Base-by-base conservation (phyloP, 371 early-diverging fungal species). In the Mucor sp. region DNA sequence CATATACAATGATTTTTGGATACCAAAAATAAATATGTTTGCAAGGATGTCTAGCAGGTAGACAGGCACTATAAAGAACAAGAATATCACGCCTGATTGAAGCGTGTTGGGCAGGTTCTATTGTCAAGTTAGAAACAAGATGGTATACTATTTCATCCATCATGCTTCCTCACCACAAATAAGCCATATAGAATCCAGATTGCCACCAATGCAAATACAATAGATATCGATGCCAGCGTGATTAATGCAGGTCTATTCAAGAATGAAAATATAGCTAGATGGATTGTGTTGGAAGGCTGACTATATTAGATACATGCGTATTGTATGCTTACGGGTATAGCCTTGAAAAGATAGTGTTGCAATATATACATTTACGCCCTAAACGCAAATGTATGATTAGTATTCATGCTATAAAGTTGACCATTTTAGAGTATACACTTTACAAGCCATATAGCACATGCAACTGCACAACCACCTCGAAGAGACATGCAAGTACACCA, bases 401-500 rank as follows among this genome's bases (percentile, higher is more conserved):
- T 43, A 15, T 35, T 6, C 63, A 3, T 33, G 23, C 48, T 1
- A 6, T n/a, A 37, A 5, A 53, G 6, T 55, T 17, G 12, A 41
- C 12, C 21, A 17, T n/a, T 32, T 25, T 55, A 21, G 28, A 30
- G 30, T 2, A 6, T 2, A 48, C 23, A 62, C 32, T 33, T 63
- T 72, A 76, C 76, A 44, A 76, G 55, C 76, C 76, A 76, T 19
- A 76, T 43, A 3, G 61, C 41, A 28, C 67, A 65, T 23, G 76
- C 76, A 3, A 72, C 17, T 5, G 70, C 67, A 62, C 76, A 70
- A 33, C 76, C 76, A 33, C 66, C 72, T 62, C 76, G n/a, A n/a
- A 70, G 50, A 23, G 76, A 76, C 73, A 76, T 76, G 30, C 67
- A 72, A 1, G 63, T 66, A 63, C 76, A 76, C 47, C 65, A 65